These are phyloP conservation scores for Boechera stricta DNA, from an alignment of 345 rosid species.

Conservation along the genomic window DNA sequence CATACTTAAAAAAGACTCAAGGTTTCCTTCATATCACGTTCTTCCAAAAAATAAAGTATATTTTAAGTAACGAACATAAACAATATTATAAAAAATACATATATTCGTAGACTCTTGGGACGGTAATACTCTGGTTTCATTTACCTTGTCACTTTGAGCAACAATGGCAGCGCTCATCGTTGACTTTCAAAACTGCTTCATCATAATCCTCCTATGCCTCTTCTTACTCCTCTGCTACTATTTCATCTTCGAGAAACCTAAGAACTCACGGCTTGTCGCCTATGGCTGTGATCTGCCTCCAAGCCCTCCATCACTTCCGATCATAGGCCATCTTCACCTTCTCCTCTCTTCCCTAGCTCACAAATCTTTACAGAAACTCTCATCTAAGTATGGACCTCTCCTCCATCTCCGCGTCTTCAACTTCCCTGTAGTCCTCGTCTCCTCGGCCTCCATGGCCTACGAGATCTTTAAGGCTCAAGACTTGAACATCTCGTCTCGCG, in stretches of 20 bases:
- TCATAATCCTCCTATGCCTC: not conserved
- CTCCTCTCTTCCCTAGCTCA: not conserved
- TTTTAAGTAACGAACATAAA: not conserved
- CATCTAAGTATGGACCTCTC: constrained; percentile 26
- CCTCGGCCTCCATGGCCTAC: constrained; percentile 19
- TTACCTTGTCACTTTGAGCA: not conserved
- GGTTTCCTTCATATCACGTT: not conserved
- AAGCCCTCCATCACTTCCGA: constrained; percentile 20
- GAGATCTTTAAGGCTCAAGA: constrained; percentile 27
- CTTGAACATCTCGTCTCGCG: constrained; percentile 14
- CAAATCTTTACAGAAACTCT: constrained; percentile 21
- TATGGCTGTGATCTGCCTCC: constrained; percentile 16
- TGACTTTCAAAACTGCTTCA: not conserved
- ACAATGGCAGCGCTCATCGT: not conserved
- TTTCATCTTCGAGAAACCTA: not conserved
- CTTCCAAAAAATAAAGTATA: not conserved
- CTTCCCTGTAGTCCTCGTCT: constrained; percentile 13
- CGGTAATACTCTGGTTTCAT: not conserved
- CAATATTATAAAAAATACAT: not conserved
- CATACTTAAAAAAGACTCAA: not conserved
- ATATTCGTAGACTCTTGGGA: not conserved
- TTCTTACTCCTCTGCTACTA: not conserved
- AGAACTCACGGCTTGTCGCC: not conserved
- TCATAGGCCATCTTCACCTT: constrained; percentile 25
- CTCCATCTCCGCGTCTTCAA: constrained; percentile 14